These are phyloP conservation scores for Mollisia scopiformis DNA, from an alignment of 2,329 filamentous ascomycete species.

Conservation along the genomic window DNA sequence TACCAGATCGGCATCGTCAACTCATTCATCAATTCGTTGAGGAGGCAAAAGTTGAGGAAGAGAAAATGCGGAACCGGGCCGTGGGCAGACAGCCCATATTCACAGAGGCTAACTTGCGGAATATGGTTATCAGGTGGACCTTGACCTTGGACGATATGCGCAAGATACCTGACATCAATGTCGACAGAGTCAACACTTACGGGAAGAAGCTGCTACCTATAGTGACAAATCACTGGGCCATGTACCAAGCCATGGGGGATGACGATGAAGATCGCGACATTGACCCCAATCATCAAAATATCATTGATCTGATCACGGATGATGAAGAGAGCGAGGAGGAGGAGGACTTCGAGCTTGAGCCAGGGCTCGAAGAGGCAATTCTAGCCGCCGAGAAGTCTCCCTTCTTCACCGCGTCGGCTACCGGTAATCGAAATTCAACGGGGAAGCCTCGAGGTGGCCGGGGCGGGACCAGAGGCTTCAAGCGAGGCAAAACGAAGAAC, in stretches of 20 bases:
- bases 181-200: conserved; percentile 62
- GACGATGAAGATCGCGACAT: conserved; percentile 20
- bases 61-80: conserved; percentile 62
- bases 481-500: conserved; percentile 6
- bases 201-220: conserved; percentile 64
- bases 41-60: conserved; percentile 62
- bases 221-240: conserved; percentile 50
- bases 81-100: conserved; percentile 63
- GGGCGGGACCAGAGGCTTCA: neutral
- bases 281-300: conserved; percentile 41
- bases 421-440: conserved; percentile 2
- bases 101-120: conserved; percentile 67
- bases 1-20: conserved; percentile 63
- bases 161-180: conserved; percentile 63
- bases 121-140: conserved; percentile 75
- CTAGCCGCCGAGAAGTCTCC: conserved; percentile 9
- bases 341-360: conserved; percentile 14
- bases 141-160: conserved; percentile 63
- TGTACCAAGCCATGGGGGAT: conserved; percentile 54
- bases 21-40: conserved; percentile 67
- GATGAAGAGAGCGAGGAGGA: conserved; percentile 24
- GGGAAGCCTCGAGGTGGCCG: neutral
- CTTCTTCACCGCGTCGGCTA: conserved; percentile 8
- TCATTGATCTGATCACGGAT: conserved; percentile 56
- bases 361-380: conserved; percentile 16